These are phyloP conservation scores for Linnemannia elongata DNA, from an alignment of 192 early-diverging fungal species.

Conservation along the genomic window DNA sequence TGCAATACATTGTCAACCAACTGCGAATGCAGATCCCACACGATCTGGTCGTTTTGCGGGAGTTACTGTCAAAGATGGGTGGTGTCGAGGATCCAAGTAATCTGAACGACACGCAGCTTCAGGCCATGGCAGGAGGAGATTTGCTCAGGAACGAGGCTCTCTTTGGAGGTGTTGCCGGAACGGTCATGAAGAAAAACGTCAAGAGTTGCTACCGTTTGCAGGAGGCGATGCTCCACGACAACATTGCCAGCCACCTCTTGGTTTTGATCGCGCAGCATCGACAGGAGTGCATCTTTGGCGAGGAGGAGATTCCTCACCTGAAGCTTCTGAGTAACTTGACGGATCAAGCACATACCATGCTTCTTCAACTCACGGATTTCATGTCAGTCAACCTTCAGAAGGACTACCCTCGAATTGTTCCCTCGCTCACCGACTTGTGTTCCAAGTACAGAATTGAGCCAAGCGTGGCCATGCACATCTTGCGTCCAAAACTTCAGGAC, in stretches of 20 bases:
- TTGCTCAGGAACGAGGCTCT: conserved; percentile 70
- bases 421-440: conserved; percentile 63
- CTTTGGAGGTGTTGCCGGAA: conserved; percentile 58
- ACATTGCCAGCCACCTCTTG: conserved; percentile 67
- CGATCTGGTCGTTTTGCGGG: conserved; percentile 77
- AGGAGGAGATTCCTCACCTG: conserved; percentile 58
- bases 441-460: conserved; percentile 72
- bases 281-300: conserved; percentile 63
- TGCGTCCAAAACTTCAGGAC: conserved; percentile 69
- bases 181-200: conserved; percentile 61
- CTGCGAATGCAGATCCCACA: conserved; percentile 66
- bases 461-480: conserved; percentile 73
- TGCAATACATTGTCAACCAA: conserved; percentile 77
- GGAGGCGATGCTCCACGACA: conserved; percentile 67
- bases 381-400: conserved; percentile 64
- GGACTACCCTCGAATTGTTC: conserved; percentile 61
- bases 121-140: conserved; percentile 73
- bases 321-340: conserved; percentile 70
- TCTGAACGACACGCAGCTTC: conserved; percentile 71
- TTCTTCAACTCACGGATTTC: conserved; percentile 78
- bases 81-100: conserved; percentile 73
- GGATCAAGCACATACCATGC: conserved; percentile 72
- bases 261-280: conserved; percentile 75
- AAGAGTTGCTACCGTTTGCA: conserved; percentile 65
- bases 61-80: conserved; percentile 79